These are phyloP conservation scores for Globisporangium echinulatum DNA, from an alignment of 352 stramenopile species.

Conservation along the genomic window DNA sequence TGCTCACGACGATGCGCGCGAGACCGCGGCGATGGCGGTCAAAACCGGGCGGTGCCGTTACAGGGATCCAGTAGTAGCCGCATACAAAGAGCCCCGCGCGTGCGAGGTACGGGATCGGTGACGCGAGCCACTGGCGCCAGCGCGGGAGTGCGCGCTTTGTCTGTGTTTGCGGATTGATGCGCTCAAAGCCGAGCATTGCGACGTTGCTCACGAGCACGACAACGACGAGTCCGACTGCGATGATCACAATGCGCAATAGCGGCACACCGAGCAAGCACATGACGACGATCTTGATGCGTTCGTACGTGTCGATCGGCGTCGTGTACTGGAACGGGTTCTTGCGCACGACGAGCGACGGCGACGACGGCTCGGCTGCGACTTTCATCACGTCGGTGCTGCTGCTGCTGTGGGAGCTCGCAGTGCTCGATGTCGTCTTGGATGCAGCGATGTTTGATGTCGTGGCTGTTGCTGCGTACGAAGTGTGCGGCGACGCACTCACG, in stretches of 20 bases:
- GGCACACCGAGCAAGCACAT: slow-evolving; percentile 52
- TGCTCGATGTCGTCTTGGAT: slow-evolving; percentile 1
- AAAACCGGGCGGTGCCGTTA: slow-evolving; percentile 23
- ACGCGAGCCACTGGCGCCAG: slow-evolving; percentile 35
- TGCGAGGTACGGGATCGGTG: slow-evolving; percentile 34
- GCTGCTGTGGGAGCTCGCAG: not conserved
- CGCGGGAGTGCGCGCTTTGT: slow-evolving; percentile 20
- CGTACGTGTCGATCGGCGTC: slow-evolving; percentile 46
- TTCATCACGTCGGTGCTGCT: slow-evolving; percentile 3
- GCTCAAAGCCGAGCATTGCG: slow-evolving; percentile 45
- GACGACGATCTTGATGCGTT: slow-evolving; percentile 46
- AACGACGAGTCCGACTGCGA: slow-evolving; percentile 27
- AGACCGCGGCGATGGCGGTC: slow-evolving; percentile 12
- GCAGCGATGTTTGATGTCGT: not conserved
- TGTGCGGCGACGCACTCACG: too few relatives aligned
- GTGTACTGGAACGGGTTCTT: slow-evolving; percentile 61
- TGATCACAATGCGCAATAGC: slow-evolving; percentile 41
- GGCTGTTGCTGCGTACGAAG: not conserved
- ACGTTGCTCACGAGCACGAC: slow-evolving; percentile 35
- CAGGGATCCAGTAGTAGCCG: slow-evolving; percentile 62
- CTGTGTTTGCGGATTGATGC: slow-evolving; percentile 26
- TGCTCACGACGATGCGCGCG: slow-evolving; percentile 55
- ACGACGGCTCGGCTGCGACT: slow-evolving; percentile 1
- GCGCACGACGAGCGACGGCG: slow-evolving; percentile 1
- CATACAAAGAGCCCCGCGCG: slow-evolving; percentile 49